Conservation (phyloP, 352 stramenopile genomes). For the Globisporangium middletonii region DNA sequence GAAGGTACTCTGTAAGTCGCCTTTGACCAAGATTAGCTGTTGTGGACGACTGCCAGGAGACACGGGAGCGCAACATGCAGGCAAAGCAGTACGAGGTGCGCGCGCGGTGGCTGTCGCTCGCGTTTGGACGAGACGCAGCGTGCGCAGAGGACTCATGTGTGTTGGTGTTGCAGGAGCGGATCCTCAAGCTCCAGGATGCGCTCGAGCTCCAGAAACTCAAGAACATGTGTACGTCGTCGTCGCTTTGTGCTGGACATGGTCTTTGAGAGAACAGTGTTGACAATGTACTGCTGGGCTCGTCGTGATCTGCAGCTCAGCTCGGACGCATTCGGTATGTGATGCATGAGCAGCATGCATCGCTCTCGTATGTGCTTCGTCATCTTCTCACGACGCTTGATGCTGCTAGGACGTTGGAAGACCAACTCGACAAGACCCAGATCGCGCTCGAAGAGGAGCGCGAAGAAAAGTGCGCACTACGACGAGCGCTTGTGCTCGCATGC, state of each 20-base stretch:
- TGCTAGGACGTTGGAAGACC: constrained; percentile 45
- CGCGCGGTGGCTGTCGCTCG: not conserved
- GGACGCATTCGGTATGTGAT: constrained; percentile 42
- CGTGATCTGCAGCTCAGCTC: constrained; percentile 37
- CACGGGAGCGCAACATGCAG: constrained; percentile 25
- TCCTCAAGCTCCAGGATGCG: constrained; percentile 75
- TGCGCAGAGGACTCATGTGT: not conserved
- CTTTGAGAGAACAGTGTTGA: not conserved
- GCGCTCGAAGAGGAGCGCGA: constrained; percentile 61
- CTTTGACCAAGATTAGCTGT: not conserved
- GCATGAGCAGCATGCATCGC: not conserved
- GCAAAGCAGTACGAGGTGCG: constrained; percentile 60
- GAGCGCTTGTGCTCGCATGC: no score
- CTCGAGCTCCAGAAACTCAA: constrained; percentile 78
- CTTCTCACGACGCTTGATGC: no score
- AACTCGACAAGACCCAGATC: constrained; percentile 55
- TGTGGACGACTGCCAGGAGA: not conserved
- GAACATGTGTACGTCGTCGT: constrained; percentile 48
- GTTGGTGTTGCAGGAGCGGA: constrained; percentile 37
- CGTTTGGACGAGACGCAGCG: not conserved
- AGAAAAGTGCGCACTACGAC: constrained; percentile 42
- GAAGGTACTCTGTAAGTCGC: not conserved
- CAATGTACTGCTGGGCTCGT: not conserved
- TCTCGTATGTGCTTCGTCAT: not conserved
- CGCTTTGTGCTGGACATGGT: not conserved